Evolutionary conservation across 2,329 filamentous ascomycete species (phyloP).

Genomic region (Trichoderma citrinoviride): DNA sequence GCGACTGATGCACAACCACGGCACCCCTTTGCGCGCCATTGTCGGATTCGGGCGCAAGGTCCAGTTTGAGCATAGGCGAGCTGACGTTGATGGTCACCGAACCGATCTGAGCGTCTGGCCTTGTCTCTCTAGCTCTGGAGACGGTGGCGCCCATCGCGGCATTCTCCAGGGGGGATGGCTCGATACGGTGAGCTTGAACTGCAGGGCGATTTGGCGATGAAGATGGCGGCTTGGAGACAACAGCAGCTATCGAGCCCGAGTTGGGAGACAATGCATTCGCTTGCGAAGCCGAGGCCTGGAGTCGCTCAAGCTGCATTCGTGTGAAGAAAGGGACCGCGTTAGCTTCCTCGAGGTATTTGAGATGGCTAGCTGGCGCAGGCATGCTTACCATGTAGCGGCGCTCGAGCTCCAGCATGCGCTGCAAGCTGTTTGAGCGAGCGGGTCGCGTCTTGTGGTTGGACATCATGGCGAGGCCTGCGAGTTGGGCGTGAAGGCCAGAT

Average conservation of each 20-base stretch:
- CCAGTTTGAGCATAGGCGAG: conserved; percentile 10
- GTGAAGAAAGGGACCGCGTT: not conserved
- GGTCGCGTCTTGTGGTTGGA: conserved; percentile 23
- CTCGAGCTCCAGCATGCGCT: conserved; percentile 60
- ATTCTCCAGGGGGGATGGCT: conserved; percentile 14
- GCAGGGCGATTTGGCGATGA: conserved; percentile 19
- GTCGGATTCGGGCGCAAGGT: conserved; percentile 17
- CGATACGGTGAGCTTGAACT: conserved; percentile 22
- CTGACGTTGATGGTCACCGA: conserved; percentile 25
- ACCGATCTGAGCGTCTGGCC: conserved; percentile 16
- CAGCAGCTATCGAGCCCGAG: not conserved
- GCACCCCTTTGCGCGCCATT: conserved; percentile 16
- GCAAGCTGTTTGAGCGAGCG: conserved; percentile 48
- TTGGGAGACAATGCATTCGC: not conserved
- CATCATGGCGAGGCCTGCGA: conserved; percentile 12
- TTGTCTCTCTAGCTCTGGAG: conserved; percentile 14
- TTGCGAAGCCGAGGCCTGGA: conserved; percentile 20
- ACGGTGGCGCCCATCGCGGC: not conserved
- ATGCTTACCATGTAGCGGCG: conserved; percentile 54
- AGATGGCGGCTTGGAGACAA: not conserved
- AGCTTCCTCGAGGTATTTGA: not conserved
- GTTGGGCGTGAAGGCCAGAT: conserved; percentile 1
- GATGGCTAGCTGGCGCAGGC: not conserved
- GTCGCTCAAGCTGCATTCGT: conserved; percentile 26
- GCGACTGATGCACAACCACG: conserved; percentile 11